Conservation (phyloP, 352 stramenopile genomes). For the Detonula confervacea region DNA sequence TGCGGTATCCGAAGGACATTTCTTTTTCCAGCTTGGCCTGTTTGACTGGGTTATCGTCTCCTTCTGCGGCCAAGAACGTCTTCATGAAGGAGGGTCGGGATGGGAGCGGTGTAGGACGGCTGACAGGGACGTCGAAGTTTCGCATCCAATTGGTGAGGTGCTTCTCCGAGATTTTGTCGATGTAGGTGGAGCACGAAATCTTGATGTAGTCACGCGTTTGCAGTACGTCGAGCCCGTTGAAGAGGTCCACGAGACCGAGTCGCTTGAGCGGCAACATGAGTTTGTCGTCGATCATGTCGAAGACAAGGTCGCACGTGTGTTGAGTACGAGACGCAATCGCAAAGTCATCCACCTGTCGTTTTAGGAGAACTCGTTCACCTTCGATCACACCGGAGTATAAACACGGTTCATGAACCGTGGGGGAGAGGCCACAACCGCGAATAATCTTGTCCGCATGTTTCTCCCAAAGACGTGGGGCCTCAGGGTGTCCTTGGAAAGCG, state of each 20-base stretch:
- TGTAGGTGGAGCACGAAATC: neutral
- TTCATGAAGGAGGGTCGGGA: neutral
- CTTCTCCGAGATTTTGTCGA: neutral
- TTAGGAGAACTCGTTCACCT: neutral
- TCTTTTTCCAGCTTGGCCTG: neutral
- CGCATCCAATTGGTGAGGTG: neutral
- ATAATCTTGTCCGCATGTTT: constrained; percentile 16
- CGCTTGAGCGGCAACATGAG: neutral
- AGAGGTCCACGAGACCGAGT: neutral
- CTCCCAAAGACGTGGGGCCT: constrained; percentile 21
- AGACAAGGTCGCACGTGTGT: no score
- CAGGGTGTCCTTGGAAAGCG: constrained; percentile 13
- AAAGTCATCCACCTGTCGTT: constrained; percentile 38
- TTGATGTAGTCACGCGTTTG: constrained; percentile 11
- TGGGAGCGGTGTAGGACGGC: neutral
- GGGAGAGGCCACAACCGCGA: neutral
- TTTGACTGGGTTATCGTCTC: neutral
- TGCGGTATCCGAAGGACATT: constrained; percentile 15
- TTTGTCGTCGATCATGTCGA: neutral
- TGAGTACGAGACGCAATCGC: neutral
- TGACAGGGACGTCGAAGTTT: neutral
- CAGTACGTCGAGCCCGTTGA: neutral
- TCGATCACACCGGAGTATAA: constrained; percentile 23
- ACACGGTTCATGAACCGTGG: constrained; percentile 26
- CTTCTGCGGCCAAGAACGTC: neutral